These are phyloP conservation scores for Nicotiana sylvestris DNA, from an alignment of 257 asterid genomes.

Conservation along the genomic window DNA sequence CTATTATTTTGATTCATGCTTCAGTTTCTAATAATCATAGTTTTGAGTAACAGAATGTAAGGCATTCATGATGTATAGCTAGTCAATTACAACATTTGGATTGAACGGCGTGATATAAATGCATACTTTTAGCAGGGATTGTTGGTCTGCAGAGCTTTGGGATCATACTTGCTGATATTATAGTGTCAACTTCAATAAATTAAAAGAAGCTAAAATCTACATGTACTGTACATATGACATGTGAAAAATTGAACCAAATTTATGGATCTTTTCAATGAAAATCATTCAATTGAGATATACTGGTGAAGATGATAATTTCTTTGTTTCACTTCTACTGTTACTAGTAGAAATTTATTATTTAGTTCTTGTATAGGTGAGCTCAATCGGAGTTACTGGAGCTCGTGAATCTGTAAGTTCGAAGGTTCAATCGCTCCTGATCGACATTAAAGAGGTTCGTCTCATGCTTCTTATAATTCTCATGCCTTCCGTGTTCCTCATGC, in stretches of 20 bases:
- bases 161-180: no score
- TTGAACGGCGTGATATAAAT: neutral
- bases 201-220: no score
- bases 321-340: neutral
- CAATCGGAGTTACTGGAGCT: constrained; percentile 92
- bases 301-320: neutral
- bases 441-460: constrained; percentile 69
- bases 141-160: no score
- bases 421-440: constrained; percentile 66
- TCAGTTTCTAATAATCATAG: neutral
- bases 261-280: neutral
- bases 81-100: neutral
- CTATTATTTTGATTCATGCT: neutral
- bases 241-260: neutral
- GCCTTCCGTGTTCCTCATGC: neutral
- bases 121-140: neutral
- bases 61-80: neutral
- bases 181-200: no score
- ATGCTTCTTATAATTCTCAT: neutral
- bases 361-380: constrained; percentile 52
- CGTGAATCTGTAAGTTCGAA: constrained; percentile 59
- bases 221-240: no score
- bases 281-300: neutral
- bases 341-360: constrained; percentile 7
- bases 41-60: neutral